Base-by-base conservation (phyloP, 306 rosid genomes). In the Quercus cerris region DNA sequence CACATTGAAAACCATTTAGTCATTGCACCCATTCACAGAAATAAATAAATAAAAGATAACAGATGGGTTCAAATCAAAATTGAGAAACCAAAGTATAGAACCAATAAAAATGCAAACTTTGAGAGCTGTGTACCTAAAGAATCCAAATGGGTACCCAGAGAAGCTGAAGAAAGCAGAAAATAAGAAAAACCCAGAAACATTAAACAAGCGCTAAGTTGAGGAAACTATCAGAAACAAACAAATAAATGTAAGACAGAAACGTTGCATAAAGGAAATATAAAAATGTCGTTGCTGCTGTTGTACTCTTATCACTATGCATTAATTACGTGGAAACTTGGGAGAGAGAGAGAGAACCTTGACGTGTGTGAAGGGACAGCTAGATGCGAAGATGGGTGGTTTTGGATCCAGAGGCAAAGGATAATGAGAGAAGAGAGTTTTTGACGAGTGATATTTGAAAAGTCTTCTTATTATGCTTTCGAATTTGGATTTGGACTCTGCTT, bases 291-390 rank as follows among this genome's bases (percentile, higher is more conserved):
- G 46, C 46, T 2, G 46, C 8, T 41, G 46, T 41, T 41, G 46
- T 8, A 41, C 46, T 41, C 3, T 41, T 41, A 41, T 41, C 23
- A 35, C 7, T 31, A 35, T 6, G 51, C 28, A 33, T 67, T 31
- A 17, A 30, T 7, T 19, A 44, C 35, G 22, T 6, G 33, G 22
- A 44, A 19, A 35, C 46, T 62, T 41, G 17, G 78, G n/a, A 12
- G 31, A 27, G 33, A 66, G 46, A 58, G 74, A 11, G 54, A 46
- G 31, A 27, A 80, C 81, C 84, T 81, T 83, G 73, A 73, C 84
- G 79, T 80, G 76, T 7, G 72, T 22, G 55, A 66, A 41, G 18
- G 76, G 68, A 23, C 67, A 69, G 57, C 49, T 33, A n/a, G 85
- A 69, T 25, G 15, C 22, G 22, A 19, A 57, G 35, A 38, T 4